Conservation (phyloP, 108 stramenopile genomes). For the Discostella stelligeroides region DNA sequence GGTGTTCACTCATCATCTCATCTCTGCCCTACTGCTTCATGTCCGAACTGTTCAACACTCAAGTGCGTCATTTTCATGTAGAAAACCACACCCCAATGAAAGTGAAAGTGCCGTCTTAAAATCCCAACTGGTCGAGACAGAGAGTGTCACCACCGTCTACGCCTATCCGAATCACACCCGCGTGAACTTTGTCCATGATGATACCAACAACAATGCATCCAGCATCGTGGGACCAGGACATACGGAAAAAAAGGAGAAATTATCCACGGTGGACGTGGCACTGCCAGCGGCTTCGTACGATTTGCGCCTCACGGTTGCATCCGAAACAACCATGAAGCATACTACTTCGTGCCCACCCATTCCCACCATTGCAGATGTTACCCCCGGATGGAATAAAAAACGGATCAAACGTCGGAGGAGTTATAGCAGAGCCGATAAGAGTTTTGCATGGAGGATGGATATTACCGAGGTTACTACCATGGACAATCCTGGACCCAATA, state of each 20-base stretch:
- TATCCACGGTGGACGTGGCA: conserved; percentile 64
- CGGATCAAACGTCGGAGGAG: conserved; percentile 83
- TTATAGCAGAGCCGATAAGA: conserved; percentile 68
- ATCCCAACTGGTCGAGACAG: conserved; percentile 62
- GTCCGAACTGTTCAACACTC: no score
- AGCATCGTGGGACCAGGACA: conserved; percentile 45
- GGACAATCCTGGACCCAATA: conserved; percentile 19
- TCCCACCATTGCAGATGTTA: conserved; percentile 17
- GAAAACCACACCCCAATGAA: conserved; percentile 34
- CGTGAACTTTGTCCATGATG: conserved; percentile 61
- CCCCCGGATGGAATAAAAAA: conserved; percentile 62
- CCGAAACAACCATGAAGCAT: conserved; percentile 67
- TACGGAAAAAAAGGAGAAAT: conserved; percentile 81
- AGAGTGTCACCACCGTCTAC: conserved; percentile 76
- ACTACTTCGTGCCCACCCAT: conserved; percentile 33
- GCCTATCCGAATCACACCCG: conserved; percentile 63
- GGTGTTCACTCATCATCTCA: no score
- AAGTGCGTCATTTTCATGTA: conserved; percentile 55
- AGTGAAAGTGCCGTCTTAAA: conserved; percentile 52
- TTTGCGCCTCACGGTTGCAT: conserved; percentile 64
- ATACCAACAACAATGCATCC: conserved; percentile 19
- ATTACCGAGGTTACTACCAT: conserved; percentile 81
- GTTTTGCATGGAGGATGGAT: conserved; percentile 89
- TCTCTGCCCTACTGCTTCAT: no score
- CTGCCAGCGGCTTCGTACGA: conserved; percentile 84